Evolutionary conservation across 192 early-diverging fungal genomes (phyloP), one percentile per base, ranked within the genome.

Genomic region (Backusella tuberculispora): DNA sequence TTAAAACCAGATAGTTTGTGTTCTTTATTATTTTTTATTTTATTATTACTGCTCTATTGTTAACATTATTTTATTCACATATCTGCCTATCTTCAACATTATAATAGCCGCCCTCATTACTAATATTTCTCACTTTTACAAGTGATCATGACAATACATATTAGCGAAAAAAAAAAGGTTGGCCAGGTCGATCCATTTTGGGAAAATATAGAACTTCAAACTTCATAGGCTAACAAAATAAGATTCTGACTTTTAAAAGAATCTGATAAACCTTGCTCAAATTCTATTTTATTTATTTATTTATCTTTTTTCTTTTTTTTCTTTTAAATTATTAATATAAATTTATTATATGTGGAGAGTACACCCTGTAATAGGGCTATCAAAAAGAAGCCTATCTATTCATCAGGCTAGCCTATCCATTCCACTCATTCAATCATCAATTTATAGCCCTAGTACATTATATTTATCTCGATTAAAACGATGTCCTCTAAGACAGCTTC

Each of bases 181-280:
- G 29, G 2, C 2, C 29, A 34, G 2, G 29, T 34, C 29, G 2
- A 34, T 34, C 29, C 29, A 34, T 34, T 34, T 34, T 34, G 29
- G 2, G 29, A 34, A 0, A 34, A 34, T 34, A 34, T 34, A 34
- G 2, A 34, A 34, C 29, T 34, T 34, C 29, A 34, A 34, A 34
- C 29, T 43, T 43, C 6, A 43, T 43, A 43, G 42, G 42, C 4
- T 26, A 7, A 21, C 53, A 10, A 60, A 60, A 60, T 24, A 60
- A 10, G 26, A 60, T 3, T 60, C 53, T 60, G 53, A 60, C 53
- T 60, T 60, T 60, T 26, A 60, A 60, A 26, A 26, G 53, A 26
- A 60, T 60, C 53, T 60, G 53, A 60, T 60, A 60, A 60, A 60
- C 53, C 53, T 60, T 60, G 53, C 53, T 60, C 53, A 60, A 60